Base-by-base conservation (phyloP, 2,329 filamentous ascomycete species). In the Alternaria triticina region DNA sequence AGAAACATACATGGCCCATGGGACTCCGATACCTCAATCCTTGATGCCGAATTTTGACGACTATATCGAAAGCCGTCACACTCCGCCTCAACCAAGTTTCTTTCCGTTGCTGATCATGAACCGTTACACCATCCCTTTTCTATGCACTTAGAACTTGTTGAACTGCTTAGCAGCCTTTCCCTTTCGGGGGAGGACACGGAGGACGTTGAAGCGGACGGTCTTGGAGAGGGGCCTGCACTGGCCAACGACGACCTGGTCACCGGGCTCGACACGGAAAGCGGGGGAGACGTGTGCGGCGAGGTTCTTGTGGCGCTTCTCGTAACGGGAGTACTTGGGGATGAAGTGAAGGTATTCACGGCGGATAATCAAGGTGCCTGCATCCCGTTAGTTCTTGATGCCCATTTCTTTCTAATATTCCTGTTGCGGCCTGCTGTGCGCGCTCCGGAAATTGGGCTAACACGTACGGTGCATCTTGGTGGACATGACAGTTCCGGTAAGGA, bases 291-390 rank as follows among this genome's bases (percentile, higher is more conserved):
- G 96, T 77, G 95, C 96, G 81, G 96, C 93, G 75, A 99, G 89
- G 91, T 99, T 99, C 92, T 97, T 97, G 93, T 99, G 96, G 85
- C 96, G 90, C 91, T 97, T 98, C 93, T 99, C 96, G 86, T 99
- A 99, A 91, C 96, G 93, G 84, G 92, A 89, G 91, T 99, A 99
- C 89, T 99, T 99, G 86, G 94, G 94, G 83, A 99, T 92, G 88
- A 93, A 99, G 89, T 99, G 96, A 71, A 99, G 93, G 90, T 99
- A 99, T 90, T 99, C 96, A 86, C 96, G 91, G 85, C 96, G 96
- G 89, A 99, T 96, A 87, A 99, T 91, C 84, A 98, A 87, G 81
- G 96, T 99, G 69, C 77, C 77, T 79, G 64, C 3, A 36, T 11
- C 49, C 23, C 6, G 64, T 76, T 56, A 76, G 70, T 66, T 43